Evolutionary conservation across 1,139 yeast species (phyloP), one percentile per base, ranked within the genome.

Genomic region (Pichia inconspicua): DNA sequence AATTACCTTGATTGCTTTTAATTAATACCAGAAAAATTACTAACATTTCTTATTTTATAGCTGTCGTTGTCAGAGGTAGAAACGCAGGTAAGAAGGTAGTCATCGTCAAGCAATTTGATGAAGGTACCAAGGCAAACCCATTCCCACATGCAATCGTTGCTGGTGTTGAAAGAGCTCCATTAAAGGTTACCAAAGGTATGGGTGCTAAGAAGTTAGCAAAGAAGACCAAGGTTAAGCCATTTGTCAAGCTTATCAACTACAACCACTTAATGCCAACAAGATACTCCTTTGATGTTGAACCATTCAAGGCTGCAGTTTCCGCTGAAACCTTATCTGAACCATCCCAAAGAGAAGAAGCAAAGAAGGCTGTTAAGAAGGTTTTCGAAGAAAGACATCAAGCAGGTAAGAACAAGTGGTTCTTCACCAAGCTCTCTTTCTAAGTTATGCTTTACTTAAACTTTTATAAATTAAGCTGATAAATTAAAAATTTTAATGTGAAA

Each of bases 41-140:
- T 49, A 51, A 51, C 52, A 40, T 35, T 22, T n/a, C 17, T 22
- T 28, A 25, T 7, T 53, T 48, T 55, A 40, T 70, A 86, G 97
- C 98, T 80, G 90, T 92, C 78, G 90, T 92, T 74, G 96, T 92
- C 77, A 94, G 97, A 77, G 99, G 99, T 73, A 94, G 98, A 82
- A 92, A 82, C 87, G 99, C 99, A 74, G 99, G 99, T 82, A 92
- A 90, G 88, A 94, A 94, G 86, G 98, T 94, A 65, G 98, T 94
- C 74, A 89, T 94, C 74, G 92, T 94, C 73, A 89, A 88, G 78
- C 94, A 97, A 67, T 95, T 87, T 74, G 98, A 94, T 72, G 97
- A 92, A 70, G 99, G 99, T 72, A 82, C 97, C 79, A 94, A 92
- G 80, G 72, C 95, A 59, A 97, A 92, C 82, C 95, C 95, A 70